Conservation (phyloP, 2,329 filamentous ascomycete genomes). For the Cadophora sp. region DNA sequence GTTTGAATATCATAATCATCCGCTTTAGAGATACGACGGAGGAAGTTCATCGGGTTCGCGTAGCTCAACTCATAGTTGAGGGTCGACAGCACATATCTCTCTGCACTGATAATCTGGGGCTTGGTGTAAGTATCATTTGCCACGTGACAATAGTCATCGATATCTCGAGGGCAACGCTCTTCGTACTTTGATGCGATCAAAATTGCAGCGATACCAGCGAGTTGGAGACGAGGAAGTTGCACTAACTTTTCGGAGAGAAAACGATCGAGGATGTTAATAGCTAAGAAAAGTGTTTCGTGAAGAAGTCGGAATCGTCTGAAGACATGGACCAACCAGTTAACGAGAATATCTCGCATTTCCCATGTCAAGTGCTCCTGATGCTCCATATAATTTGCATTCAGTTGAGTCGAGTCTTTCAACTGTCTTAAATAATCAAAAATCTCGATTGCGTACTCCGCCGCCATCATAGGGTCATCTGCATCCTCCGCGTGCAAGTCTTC, state of each 20-base stretch:
- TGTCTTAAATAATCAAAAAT: conserved; percentile 94
- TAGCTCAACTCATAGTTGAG: conserved; percentile 98
- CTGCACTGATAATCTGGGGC: conserved; percentile 74
- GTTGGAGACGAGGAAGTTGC: conserved; percentile 91
- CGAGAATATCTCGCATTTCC: conserved; percentile 96
- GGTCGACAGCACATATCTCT: conserved; percentile 89
- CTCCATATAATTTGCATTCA: conserved; percentile 93
- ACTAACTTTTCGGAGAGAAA: conserved; percentile 96
- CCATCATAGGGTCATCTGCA: conserved; percentile 95
- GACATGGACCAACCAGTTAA: conserved; percentile 98
- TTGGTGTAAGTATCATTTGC: conserved; percentile 81
- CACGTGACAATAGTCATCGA: conserved; percentile 95
- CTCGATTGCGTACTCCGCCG: conserved; percentile 93
- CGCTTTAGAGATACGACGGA: conserved; percentile 97
- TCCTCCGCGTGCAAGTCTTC: conserved; percentile 91
- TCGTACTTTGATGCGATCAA: conserved; percentile 99
- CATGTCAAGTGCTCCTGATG: conserved; percentile 95
- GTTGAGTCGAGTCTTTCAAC: conserved; percentile 79
- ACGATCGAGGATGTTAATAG: conserved; percentile 97
- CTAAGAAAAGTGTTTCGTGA: conserved; percentile 94
- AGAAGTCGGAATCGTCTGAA: conserved; percentile 95
- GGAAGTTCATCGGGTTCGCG: conserved; percentile 99
- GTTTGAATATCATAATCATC: conserved; percentile 99
- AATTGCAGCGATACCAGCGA: conserved; percentile 98
- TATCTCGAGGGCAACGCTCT: conserved; percentile 94